These are phyloP conservation scores for Parathielavia appendiculata DNA, from an alignment of 495 filamentous ascomycete genomes.

Conservation along the genomic window DNA sequence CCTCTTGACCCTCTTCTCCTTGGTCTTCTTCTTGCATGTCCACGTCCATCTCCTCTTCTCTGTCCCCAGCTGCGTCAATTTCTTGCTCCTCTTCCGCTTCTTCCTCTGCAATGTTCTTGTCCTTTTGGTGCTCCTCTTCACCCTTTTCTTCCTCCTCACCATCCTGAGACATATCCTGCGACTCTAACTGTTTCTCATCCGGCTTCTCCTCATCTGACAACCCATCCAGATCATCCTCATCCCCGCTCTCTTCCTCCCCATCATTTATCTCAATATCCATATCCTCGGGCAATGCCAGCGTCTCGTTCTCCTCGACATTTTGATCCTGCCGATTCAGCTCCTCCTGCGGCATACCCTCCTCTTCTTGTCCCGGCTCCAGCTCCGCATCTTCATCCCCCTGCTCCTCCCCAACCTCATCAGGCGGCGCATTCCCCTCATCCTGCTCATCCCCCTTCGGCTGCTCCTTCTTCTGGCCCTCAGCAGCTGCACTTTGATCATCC, in stretches of 20 bases:
- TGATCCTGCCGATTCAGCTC: conserved; percentile 59
- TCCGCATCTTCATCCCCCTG: conserved; percentile 54
- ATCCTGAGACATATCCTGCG: conserved; percentile 13
- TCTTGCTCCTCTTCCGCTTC: conserved; percentile 32
- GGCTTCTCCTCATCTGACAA: conserved; percentile 44
- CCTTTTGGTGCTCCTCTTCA: conserved; percentile 46
- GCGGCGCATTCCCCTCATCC: conserved; percentile 52
- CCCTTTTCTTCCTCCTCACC: conserved; percentile 25
- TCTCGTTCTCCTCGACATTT: conserved; percentile 58
- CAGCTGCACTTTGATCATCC: conserved; percentile 60
- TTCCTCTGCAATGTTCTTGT: conserved; percentile 26
- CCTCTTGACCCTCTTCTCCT: conserved; percentile 29
- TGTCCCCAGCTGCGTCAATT: conserved; percentile 27
- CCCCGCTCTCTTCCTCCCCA: conserved; percentile 37
- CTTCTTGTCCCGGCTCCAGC: conserved; percentile 63
- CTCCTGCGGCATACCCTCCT: conserved; percentile 67
- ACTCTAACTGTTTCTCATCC: conserved; percentile 21
- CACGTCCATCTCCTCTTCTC: conserved; percentile 40
- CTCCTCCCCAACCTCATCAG: conserved; percentile 56
- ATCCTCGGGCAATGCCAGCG: conserved; percentile 61
- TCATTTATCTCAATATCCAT: conserved; percentile 63
- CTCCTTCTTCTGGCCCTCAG: conserved; percentile 54
- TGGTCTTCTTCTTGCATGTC: conserved; percentile 30
- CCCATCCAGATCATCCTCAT: conserved; percentile 54
- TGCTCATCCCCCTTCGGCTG: conserved; percentile 56